Percentiles rank a stretch among this genome's conserved stretches.
These are phyloP conservation scores for Whalleya microplaca DNA, from an alignment of 2,329 filamentous ascomycete genomes.

Conservation along the genomic window DNA sequence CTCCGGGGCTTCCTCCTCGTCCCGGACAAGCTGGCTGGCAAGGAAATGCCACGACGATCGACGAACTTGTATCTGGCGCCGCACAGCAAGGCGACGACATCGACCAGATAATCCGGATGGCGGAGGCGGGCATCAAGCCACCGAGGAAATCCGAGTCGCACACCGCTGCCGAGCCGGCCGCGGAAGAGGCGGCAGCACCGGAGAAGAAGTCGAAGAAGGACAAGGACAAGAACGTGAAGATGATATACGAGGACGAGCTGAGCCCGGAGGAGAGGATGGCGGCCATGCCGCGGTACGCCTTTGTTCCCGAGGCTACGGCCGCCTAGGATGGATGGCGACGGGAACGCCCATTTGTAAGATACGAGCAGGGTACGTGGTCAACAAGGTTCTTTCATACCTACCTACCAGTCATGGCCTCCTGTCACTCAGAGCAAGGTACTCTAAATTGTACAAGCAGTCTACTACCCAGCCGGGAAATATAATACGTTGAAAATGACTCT, in stretches of 20 bases:
- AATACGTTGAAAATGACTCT: too few species aligned
- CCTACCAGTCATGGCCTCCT: slow-evolving; percentile 9
- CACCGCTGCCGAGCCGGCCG: slow-evolving; percentile 38
- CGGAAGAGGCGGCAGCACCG: slow-evolving; percentile 47
- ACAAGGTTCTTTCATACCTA: slow-evolving; percentile 3
- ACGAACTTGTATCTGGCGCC: slow-evolving; percentile 52
- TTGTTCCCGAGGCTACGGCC: slow-evolving; percentile 49
- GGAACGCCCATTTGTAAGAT: slow-evolving; percentile 16
- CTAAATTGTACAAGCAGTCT: neutral
- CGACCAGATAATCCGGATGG: slow-evolving; percentile 67
- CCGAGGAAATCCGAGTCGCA: slow-evolving; percentile 42
- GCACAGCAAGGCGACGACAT: slow-evolving; percentile 61
- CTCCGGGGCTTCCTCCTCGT: slow-evolving; percentile 49
- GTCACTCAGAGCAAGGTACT: slow-evolving; percentile 1
- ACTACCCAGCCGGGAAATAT: too few species aligned
- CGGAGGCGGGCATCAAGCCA: slow-evolving; percentile 62
- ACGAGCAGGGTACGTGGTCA: slow-evolving; percentile 2
- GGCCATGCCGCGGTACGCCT: slow-evolving; percentile 74
- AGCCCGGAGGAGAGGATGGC: slow-evolving; percentile 93
- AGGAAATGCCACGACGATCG: slow-evolving; percentile 47
- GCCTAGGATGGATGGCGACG: slow-evolving; percentile 11
- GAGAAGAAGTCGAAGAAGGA: slow-evolving; percentile 72
- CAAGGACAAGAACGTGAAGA: slow-evolving; percentile 67
- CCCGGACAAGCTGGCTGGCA: slow-evolving; percentile 43
- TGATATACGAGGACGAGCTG: slow-evolving; percentile 81